Evolutionary conservation across 2,329 filamentous ascomycete genomes (phyloP).

Genomic region (Xylariaceae sp.): DNA sequence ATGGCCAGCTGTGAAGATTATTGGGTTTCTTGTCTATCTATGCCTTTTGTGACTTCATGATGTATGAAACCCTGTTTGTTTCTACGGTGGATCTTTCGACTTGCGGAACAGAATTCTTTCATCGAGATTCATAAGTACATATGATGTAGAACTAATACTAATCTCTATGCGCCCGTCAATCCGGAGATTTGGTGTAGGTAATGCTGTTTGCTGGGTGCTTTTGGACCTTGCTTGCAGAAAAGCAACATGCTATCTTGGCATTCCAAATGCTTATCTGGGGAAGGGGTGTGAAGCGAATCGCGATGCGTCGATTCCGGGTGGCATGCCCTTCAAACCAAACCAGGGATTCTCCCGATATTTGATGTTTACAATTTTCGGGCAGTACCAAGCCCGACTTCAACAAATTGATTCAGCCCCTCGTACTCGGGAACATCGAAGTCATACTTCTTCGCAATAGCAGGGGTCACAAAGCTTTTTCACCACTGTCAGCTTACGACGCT

Average conservation of each 20-base stretch:
- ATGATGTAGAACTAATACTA: too few species aligned
- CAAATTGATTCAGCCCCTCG: constrained; percentile 79
- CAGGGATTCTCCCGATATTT: not conserved
- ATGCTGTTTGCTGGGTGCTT: too few species aligned
- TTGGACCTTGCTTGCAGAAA: too few species aligned
- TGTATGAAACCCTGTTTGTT: too few species aligned
- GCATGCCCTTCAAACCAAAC: constrained; percentile 37
- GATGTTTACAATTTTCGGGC: constrained; percentile 45
- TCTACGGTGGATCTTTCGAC: too few species aligned
- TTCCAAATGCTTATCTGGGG: too few species aligned
- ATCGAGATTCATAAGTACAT: too few species aligned
- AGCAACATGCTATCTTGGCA: too few species aligned
- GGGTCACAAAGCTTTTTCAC: constrained; percentile 64
- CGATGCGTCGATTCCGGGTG: not conserved
- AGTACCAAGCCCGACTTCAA: constrained; percentile 58
- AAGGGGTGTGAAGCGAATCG: not conserved
- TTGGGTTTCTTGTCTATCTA: not conserved
- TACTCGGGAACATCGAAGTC: constrained; percentile 77
- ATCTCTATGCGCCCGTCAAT: too few species aligned
- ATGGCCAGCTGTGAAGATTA: not conserved
- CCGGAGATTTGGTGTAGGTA: too few species aligned
- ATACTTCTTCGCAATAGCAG: constrained; percentile 76
- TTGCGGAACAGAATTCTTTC: too few species aligned
- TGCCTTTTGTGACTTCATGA: not conserved
- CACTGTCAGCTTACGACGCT: constrained; percentile 18